Evolutionary conservation across 202 grass and related monocot species (phyloP).

Genomic region (Cymbopogon flexuosus): DNA sequence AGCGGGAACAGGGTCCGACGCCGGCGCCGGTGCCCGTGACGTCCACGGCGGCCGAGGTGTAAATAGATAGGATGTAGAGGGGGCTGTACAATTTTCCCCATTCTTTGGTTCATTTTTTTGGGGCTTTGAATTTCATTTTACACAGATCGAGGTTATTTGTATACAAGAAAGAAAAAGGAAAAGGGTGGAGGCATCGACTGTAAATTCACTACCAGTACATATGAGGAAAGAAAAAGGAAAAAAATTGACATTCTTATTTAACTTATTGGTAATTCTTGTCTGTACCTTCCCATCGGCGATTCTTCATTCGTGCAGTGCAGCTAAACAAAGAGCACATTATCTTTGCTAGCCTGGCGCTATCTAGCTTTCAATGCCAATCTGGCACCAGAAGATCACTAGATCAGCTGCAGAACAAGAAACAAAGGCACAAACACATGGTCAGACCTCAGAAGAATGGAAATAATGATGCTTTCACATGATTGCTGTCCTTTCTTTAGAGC

Average conservation of each 20-base stretch:
- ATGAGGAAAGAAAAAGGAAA: background rate
- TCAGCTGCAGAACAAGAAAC: background rate
- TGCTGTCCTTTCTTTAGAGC: background rate
- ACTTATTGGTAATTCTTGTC: slow-evolving; percentile 20
- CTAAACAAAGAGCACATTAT: background rate
- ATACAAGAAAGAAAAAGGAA: slow-evolving; percentile 13
- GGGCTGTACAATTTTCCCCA: slow-evolving; percentile 58
- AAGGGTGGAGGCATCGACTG: slow-evolving; percentile 31
- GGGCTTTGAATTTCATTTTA: slow-evolving; percentile 29
- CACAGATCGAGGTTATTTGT: slow-evolving; percentile 29
- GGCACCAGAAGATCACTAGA: background rate
- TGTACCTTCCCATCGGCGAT: background rate
- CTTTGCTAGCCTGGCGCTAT: background rate
- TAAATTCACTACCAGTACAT: slow-evolving; percentile 45
- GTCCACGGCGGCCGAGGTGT: slow-evolving; percentile 32
- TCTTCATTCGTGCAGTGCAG: slow-evolving; percentile 7
- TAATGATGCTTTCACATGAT: background rate
- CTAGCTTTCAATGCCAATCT: background rate
- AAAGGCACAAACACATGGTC: background rate
- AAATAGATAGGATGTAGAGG: slow-evolving; percentile 55
- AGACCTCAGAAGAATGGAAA: background rate
- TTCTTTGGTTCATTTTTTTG: slow-evolving; percentile 60
- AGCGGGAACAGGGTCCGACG: background rate
- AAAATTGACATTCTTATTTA: background rate
- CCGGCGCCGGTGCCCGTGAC: background rate